Base-by-base conservation (phyloP, 2,329 filamentous ascomycete genomes). In the Paracoccidioides brasiliensis region DNA sequence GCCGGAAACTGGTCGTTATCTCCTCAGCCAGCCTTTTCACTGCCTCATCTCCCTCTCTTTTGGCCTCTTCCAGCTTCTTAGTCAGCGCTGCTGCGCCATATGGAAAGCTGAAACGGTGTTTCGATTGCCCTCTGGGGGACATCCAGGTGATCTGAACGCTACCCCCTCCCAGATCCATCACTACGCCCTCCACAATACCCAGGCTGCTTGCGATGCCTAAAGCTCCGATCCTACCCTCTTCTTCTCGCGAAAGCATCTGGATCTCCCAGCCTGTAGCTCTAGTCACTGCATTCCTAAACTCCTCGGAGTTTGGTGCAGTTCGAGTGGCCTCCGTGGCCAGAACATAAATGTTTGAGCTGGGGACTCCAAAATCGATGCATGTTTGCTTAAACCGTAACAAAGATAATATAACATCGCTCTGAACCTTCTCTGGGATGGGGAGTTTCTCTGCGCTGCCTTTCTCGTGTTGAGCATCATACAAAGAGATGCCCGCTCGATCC, bases 281-380 rank as follows among this genome's bases (percentile, higher is more conserved):
- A 45, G 77, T 74, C 59, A 96, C 90, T 37, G 78, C 76, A 0
- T 72, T 67, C 1, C 87, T 76, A 70, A 93, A 88, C 0, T 81
- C 78, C 22, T 74, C 74, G 0, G 84, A 82, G 64, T 96, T 96
- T 56, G 79, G 70, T 5, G 90, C 88, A 30, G 83, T 87, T 46
- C 90, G 82, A 67, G 90, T 93, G 3, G 90, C 90, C 69, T 95
- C 90, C 0, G 90, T 96, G 22, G 90, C 90, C 44, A 96, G 80
- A 8, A 95, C 80, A 22, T 80, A 79, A 57, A 91, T 80, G 60
- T 90, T 83, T 38, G 70, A 62, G 0, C 51, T 9, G 0, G 81
- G 81, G 0, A 95, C 88, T 15, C 77, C 76, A 65, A 88, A 88
- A 56, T 84, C 80, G 55, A 76, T 66, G 57, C 89, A 91, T 53